phyloP scores from a whole-genome alignment of 768 basidiomycete genomes.

The Amanita rubescens region DNA sequence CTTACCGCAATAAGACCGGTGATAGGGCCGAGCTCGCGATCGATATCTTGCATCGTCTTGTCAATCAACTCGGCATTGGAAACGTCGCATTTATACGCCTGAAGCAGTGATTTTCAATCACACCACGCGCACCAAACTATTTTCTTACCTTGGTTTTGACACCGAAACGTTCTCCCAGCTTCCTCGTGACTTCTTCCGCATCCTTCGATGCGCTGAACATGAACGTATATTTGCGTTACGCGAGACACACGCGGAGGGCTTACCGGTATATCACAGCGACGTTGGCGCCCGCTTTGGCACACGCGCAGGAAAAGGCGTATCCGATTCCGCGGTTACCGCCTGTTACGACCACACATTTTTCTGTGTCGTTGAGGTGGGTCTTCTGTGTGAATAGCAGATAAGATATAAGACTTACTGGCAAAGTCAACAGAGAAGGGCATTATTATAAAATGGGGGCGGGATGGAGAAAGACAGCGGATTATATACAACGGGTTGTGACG shows the following conservation, averaged over 20 bases:
- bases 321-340: conserved; percentile 62
- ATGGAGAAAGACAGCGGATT: background rate
- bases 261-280: conserved; percentile 59
- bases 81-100: conserved; percentile 63
- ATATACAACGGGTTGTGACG: background rate
- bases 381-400: too few species aligned
- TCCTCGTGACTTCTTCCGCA: conserved; percentile 39
- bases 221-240: background rate
- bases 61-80: conserved; percentile 35
- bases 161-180: conserved; percentile 39
- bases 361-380: conserved; percentile 13
- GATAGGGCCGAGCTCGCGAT: conserved; percentile 41
- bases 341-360: conserved; percentile 47
- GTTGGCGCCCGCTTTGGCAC: conserved; percentile 46
- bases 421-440: conserved; percentile 6
- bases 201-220: conserved; percentile 35
- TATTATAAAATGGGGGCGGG: background rate
- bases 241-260: background rate
- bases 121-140: background rate
- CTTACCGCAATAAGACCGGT: conserved; percentile 50
- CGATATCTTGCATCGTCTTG: conserved; percentile 38
- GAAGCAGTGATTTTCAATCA: background rate
- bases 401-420: background rate
- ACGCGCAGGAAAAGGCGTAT: conserved; percentile 41
- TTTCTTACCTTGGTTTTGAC: conserved; percentile 32